Evolutionary conservation across 106 monocot genomes (phyloP).

Genomic region (Ottelia alismoides): DNA sequence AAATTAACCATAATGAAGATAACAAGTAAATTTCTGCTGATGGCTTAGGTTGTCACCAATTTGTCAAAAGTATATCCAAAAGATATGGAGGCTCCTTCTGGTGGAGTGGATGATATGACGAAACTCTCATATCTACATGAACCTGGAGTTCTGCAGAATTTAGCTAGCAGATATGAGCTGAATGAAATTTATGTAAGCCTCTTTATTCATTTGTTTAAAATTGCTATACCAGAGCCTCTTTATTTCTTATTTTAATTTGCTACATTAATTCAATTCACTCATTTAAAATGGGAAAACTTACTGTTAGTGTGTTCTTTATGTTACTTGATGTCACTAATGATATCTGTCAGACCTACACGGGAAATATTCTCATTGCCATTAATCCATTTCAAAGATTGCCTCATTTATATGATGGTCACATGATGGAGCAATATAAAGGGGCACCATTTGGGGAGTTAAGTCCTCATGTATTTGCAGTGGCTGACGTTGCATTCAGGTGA

Average conservation of each 20-base stretch:
- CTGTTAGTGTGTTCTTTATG: no score
- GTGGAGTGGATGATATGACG: conserved; percentile 86
- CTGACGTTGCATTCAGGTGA: conserved; percentile 80
- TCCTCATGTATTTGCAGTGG: conserved; percentile 81
- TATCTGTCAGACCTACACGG: conserved; percentile 64
- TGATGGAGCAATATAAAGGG: conserved; percentile 83
- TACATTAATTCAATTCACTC: no score
- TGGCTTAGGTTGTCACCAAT: conserved; percentile 33
- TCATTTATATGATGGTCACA: conserved; percentile 61
- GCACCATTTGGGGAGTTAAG: conserved; percentile 69
- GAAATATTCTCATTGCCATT: conserved; percentile 72
- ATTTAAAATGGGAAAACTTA: no score
- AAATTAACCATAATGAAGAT: no score
- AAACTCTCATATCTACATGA: conserved; percentile 79
- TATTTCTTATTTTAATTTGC: no score
- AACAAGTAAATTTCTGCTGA: no score
- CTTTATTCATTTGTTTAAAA: no score
- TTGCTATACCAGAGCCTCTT: no score
- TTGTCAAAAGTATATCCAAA: conserved; percentile 66
- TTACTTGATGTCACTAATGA: no score
- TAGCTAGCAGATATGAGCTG: conserved; percentile 55
- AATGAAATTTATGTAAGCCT: conserved; percentile 83
- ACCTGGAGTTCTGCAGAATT: conserved; percentile 68
- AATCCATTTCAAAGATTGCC: conserved; percentile 83
- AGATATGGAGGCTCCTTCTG: conserved; percentile 67